Base-by-base conservation (phyloP, 441 rosid genomes). In the Pelargonium australe region DNA sequence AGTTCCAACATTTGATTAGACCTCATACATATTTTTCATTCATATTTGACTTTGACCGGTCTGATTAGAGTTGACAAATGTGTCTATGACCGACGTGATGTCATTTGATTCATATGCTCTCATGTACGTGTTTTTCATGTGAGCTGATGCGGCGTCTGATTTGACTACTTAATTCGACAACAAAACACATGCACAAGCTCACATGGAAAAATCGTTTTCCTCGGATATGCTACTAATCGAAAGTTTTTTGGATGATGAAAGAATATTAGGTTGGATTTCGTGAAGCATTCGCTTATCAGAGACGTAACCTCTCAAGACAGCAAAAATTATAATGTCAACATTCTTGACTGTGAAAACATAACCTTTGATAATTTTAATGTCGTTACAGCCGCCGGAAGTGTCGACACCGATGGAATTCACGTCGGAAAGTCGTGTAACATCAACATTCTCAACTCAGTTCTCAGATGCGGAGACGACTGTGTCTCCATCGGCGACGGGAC, bases 401-500 rank as follows among this genome's bases (percentile, higher is more conserved):
- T 12, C 6, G 49, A 70, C 64, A 70, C 70, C 1, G 70, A 67
- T 25, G 63, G 70, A 12, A 67, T 67, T 20, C 61, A 67, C 19
- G 13, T 57, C 10, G 62, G 62, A 57, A 57, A 16, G 62, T 57
- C 62, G 2, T 1, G 7, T 0, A 47, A 37, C 53, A 13, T 69
- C 65, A 16, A 13, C 11, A 60, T 69, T 14, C 8, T 13, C 2
- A 47, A 61, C 55, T 7, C 2, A 2, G 11, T 4, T 8, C 64
- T 70, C 31, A 19, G 8, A 37, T 63, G 68, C 12, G 68, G 74
- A 5, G 73, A 70, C 20, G 73, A 70, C 9, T 64, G 73, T 16
- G 20, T 70, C 61, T 70, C 68, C 34, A 34, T 64, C 0, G 68
- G 68, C 1, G 68, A 64, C 14, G 68, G 73, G 12, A 70, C 61